Percentiles rank a stretch among this genome's conserved stretches.
These are phyloP conservation scores for Quercus tomentella DNA, from an alignment of 331 rosid species.

Conservation along the genomic window DNA sequence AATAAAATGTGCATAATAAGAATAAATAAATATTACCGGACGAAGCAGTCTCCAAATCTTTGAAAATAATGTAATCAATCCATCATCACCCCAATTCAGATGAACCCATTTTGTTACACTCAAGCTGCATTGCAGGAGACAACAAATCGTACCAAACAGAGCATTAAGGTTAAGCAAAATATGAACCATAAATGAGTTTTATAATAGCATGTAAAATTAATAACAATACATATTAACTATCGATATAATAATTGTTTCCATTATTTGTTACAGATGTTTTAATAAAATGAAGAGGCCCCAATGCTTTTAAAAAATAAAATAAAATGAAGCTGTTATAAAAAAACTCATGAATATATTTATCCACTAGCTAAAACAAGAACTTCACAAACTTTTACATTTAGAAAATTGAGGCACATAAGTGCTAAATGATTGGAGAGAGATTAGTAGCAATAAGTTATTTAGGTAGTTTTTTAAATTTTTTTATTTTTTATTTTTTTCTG, in stretches of 20 bases:
- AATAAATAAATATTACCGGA: constrained; percentile 45
- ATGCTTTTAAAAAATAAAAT: no score
- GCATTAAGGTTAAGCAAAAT: neutral
- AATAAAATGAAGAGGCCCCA: no score
- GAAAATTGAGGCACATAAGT: no score
- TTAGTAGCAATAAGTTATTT: no score
- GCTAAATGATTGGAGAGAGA: neutral
- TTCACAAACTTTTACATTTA: neutral
- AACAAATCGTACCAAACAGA: neutral
- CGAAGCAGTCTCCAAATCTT: constrained; percentile 60
- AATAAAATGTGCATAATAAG: neutral
- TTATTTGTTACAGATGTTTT: neutral
- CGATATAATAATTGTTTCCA: neutral
- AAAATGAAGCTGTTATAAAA: no score
- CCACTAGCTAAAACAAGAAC: neutral
- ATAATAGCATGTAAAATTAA: neutral
- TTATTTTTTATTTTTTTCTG: no score
- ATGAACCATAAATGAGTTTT: neutral
- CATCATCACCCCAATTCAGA: constrained; percentile 56
- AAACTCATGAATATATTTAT: no score
- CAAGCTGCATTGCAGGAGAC: constrained; percentile 29
- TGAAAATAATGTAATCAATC: constrained; percentile 52
- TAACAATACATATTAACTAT: neutral
- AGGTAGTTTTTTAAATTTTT: no score
- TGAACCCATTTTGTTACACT: constrained; percentile 55